Percentiles rank a stretch among this genome's conserved stretches.
Evolutionary conservation across 345 rosid genomes (phyloP).

Genomic region (Limnanthes douglasii): DNA sequence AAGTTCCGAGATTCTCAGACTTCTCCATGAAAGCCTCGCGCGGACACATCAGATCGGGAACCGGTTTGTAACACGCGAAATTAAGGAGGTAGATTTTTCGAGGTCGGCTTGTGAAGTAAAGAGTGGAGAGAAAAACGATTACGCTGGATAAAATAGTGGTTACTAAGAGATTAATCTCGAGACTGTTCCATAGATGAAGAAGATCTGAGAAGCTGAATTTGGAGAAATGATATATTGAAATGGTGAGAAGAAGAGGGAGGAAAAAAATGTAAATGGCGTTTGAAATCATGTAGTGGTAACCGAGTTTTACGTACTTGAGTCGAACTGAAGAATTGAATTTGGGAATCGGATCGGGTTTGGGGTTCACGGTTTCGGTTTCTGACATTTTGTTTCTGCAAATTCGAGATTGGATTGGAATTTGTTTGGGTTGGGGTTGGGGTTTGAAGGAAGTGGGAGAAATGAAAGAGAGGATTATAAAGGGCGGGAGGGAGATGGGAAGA

Average conservation of each 20-base stretch:
- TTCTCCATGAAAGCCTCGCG: constrained; percentile 52
- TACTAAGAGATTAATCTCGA: constrained; percentile 26
- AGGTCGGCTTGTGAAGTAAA: constrained; percentile 65
- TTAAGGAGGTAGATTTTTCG: constrained; percentile 48
- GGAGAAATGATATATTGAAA: constrained; percentile 36
- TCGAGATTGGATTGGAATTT: too few relatives aligned
- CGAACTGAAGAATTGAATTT: constrained; percentile 46
- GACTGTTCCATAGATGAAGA: constrained; percentile 31
- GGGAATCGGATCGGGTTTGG: constrained; percentile 34
- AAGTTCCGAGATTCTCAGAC: constrained; percentile 21
- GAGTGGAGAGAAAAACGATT: constrained; percentile 31
- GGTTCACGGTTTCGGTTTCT: too few relatives aligned
- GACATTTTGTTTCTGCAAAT: too few relatives aligned
- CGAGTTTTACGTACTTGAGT: constrained; percentile 67
- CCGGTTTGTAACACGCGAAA: constrained; percentile 73
- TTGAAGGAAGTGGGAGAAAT: too few relatives aligned
- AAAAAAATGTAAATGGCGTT: constrained; percentile 50
- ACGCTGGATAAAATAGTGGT: constrained; percentile 21
- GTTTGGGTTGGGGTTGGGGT: too few relatives aligned
- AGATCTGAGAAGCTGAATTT: constrained; percentile 21
- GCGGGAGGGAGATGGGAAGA: too few relatives aligned
- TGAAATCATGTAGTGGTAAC: constrained; percentile 62
- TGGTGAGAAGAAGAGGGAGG: constrained; percentile 22
- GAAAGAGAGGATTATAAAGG: too few relatives aligned
- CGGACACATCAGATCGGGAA: constrained; percentile 24